These are phyloP conservation scores for Trametes punicea DNA, from an alignment of 768 basidiomycete species.

Conservation along the genomic window DNA sequence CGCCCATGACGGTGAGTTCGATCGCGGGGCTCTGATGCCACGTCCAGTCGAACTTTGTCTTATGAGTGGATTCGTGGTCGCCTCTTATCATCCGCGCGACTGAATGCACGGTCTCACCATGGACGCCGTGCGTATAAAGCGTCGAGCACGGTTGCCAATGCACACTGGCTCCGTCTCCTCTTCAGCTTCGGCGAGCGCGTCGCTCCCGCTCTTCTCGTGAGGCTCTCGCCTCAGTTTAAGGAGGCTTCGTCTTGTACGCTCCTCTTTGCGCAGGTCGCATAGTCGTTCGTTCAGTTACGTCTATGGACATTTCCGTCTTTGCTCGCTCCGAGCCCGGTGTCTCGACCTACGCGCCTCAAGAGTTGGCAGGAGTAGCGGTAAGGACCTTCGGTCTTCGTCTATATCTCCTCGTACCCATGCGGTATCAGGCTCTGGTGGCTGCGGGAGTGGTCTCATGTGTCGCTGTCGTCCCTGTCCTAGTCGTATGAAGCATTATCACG, in stretches of 20 bases:
- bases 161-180: neutral
- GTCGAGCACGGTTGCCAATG: neutral
- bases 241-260: neutral
- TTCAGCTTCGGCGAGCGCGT: neutral
- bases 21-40: neutral
- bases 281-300: neutral
- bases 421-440: conserved; percentile 23
- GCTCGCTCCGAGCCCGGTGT: neutral
- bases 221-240: conserved; percentile 3
- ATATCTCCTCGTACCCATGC: neutral
- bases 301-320: neutral
- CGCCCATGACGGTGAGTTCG: too few relatives aligned
- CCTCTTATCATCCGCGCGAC: neutral
- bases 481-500: conserved; percentile 13
- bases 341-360: conserved; percentile 10
- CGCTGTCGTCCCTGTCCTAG: conserved; percentile 24
- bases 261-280: neutral
- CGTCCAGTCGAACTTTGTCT: neutral
- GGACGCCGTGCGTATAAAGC: neutral
- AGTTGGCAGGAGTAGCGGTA: conserved; percentile 14
- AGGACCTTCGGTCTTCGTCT: neutral
- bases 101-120: neutral
- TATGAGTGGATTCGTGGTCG: neutral
- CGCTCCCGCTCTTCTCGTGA: neutral
- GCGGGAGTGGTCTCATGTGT: conserved; percentile 28